Base-by-base conservation (phyloP, 345 rosid species). In the Populus euphratica region DNA sequence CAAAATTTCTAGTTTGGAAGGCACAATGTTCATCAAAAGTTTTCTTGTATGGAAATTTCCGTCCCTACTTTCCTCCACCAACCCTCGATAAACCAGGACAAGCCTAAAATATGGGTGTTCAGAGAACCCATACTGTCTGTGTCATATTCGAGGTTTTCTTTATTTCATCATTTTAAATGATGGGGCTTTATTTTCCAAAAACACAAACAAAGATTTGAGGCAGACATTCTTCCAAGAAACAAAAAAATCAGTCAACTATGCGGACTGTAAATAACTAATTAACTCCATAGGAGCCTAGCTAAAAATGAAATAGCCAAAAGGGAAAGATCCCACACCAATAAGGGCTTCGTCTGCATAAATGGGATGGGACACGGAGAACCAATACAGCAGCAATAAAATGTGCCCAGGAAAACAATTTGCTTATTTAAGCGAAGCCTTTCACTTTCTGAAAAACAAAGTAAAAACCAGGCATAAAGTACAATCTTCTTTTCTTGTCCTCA, bases 261-360 rank as follows among this genome's bases (percentile, higher is more conserved):
- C 8, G 31, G 43, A 39, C 16, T 68, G 5, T 56, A 68, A 27
- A 39, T 23, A 29, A 17, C n/a, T 13, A 39, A 8, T 35, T n/a
- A 33, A 68, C 65, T 49, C 67, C 35, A 9, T 43, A 17, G 1
- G 14, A 36, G 20, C 41, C 35, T 25, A 36, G 43, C 61, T 56
- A 54, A 62, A 74, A 73, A 74, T n/a, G 64, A 74, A 36, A 11
- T 20, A 29, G 69, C 41, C 41, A 41, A 41, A 23, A 68, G 39
- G 3, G 52, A 39, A 68, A 39, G 18, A 38, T 44, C 73, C 14
- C 73, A 47, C 18, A 3, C 59, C 49, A 14, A 6, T 41, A 43
- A n/a, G 73, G 73, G 47, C 43, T 43, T 44, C 35, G 25, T 44
- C 54, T 9, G 12, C 73, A 39, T 43, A 43, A 5, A 69, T 43